Evolutionary conservation across 2,329 filamentous ascomycete genomes (phyloP).

Genomic region (Pleochaeta shiraiana): DNA sequence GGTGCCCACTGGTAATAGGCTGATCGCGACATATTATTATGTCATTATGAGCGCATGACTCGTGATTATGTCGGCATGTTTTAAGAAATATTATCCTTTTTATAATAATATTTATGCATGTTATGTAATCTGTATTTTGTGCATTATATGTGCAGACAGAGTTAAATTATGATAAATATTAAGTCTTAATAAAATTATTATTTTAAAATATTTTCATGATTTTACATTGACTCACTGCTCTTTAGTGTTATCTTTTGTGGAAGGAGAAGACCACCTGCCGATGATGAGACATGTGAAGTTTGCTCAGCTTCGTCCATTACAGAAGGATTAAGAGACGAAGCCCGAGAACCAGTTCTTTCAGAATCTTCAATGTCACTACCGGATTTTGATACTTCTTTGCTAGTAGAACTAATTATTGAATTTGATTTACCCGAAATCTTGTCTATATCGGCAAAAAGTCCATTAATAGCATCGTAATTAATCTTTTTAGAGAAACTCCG

Average conservation of each 20-base stretch:
- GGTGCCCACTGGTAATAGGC: too few relatives aligned
- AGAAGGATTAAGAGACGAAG: not conserved
- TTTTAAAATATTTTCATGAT: too few relatives aligned
- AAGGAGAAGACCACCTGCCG: not conserved
- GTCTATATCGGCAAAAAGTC: slow-evolving; percentile 27
- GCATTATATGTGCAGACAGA: too few relatives aligned
- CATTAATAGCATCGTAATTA: slow-evolving; percentile 43
- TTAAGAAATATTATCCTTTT: too few relatives aligned
- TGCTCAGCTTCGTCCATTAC: not conserved
- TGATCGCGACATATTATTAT: too few relatives aligned
- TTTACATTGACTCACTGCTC: not conserved
- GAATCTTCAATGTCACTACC: slow-evolving; percentile 4
- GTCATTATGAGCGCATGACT: too few relatives aligned
- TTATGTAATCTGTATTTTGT: too few relatives aligned
- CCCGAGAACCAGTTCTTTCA: not conserved
- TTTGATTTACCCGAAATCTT: slow-evolving; percentile 18
- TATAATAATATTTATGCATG: too few relatives aligned
- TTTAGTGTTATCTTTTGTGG: not conserved
- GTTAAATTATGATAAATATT: too few relatives aligned
- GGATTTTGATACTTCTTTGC: slow-evolving; percentile 21
- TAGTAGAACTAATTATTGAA: slow-evolving; percentile 27
- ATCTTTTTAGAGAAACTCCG: slow-evolving; percentile 52
- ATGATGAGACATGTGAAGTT: not conserved
- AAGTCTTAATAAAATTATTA: too few relatives aligned
- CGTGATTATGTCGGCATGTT: too few relatives aligned